A percentile compares a stretch with the other conserved stretches of the same genome.
Evolutionary conservation across 73 alveolate species (phyloP).

Genomic region (Tetrahymena elliotti): DNA sequence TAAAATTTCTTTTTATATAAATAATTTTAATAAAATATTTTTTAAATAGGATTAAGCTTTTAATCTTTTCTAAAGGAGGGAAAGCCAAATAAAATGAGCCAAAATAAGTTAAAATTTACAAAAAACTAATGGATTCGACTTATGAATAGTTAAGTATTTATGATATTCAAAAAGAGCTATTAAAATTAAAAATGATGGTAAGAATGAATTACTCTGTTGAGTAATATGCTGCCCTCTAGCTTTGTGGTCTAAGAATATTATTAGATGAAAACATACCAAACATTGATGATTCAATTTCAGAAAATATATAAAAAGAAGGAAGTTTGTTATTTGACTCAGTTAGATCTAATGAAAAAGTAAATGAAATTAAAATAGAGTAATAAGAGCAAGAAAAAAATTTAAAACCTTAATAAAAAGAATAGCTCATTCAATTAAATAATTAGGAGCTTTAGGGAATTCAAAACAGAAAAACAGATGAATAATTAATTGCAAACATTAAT

Average conservation of each 20-base stretch:
- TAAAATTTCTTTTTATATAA: neutral
- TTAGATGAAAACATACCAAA: neutral
- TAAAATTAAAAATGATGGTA: neutral
- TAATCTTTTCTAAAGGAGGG: neutral
- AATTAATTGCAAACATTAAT: neutral
- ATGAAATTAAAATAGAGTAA: neutral
- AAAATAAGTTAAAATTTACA: neutral
- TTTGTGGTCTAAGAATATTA: neutral
- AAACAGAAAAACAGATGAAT: neutral
- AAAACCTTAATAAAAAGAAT: too few species aligned
- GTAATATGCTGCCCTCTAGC: neutral
- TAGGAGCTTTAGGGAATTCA: too few species aligned
- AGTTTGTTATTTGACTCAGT: too few species aligned
- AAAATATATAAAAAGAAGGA: neutral
- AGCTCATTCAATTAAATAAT: too few species aligned
- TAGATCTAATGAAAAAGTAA: neutral
- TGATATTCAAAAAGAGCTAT: neutral
- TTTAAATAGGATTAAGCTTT: neutral
- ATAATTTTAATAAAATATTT: neutral
- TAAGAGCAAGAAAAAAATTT: neutral
- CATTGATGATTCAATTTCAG: neutral
- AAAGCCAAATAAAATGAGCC: neutral
- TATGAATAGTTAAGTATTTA: neutral
- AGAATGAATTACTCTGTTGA: neutral
- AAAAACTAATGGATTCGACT: neutral